A percentile compares a stretch with the other conserved stretches of the same genome.
Conservation (phyloP, 495 filamentous ascomycete genomes). For the Xylaria intraflava region DNA sequence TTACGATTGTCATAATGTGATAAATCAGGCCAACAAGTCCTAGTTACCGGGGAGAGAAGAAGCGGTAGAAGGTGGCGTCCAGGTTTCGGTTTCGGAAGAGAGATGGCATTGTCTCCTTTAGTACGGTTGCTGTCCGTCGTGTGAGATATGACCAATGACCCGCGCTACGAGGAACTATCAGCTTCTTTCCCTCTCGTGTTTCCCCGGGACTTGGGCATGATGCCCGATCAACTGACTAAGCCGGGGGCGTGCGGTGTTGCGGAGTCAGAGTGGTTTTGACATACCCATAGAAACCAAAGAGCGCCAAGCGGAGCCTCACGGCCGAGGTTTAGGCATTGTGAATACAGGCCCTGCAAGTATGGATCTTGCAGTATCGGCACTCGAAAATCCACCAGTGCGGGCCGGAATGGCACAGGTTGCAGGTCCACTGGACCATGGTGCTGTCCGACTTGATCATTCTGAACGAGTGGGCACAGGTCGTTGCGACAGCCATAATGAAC, state of each 20-base stretch:
- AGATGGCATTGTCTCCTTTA: neutral
- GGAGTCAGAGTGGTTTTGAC: neutral
- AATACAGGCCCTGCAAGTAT: conserved; percentile 63
- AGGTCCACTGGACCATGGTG: conserved; percentile 69
- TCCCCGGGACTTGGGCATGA: neutral
- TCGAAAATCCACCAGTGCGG: conserved; percentile 81
- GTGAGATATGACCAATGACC: neutral
- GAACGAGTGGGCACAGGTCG: conserved; percentile 62
- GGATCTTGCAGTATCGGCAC: conserved; percentile 70
- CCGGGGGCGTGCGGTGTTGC: neutral
- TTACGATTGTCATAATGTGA: conserved; percentile 2
- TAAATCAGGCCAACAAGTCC: conserved; percentile 6
- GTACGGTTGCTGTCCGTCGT: neutral
- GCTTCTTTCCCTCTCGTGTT: neutral
- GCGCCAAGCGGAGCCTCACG: neutral
- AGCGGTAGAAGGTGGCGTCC: neutral
- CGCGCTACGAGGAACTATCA: neutral
- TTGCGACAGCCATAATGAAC: conserved; percentile 54
- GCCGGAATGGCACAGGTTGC: conserved; percentile 67
- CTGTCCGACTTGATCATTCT: conserved; percentile 72
- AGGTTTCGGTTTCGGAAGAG: neutral
- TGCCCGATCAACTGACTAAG: neutral
- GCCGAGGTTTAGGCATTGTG: conserved; percentile 41
- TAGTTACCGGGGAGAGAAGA: neutral
- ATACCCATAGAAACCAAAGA: neutral